Conservation (phyloP, 495 filamentous ascomycete genomes). For the Penicillium tannophilum region DNA sequence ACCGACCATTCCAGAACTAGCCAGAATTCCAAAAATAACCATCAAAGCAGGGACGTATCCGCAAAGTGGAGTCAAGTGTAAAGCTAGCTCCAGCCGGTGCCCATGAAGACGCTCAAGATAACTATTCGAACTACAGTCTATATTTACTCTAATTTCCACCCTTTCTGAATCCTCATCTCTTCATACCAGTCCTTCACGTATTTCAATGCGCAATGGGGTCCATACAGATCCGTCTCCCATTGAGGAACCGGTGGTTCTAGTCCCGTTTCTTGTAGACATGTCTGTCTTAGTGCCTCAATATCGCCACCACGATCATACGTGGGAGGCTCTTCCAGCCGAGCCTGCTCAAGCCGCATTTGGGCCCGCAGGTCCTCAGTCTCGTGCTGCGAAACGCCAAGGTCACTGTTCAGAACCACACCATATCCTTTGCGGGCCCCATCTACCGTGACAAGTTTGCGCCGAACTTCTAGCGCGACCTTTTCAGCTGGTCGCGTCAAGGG, state of each 20-base stretch:
- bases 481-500: conserved; percentile 47
- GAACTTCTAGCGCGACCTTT: conserved; percentile 50
- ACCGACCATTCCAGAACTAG: no score
- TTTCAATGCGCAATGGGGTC: conserved; percentile 33
- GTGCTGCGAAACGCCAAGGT: conserved; percentile 29
- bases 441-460: conserved; percentile 47
- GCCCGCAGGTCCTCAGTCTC: conserved; percentile 35
- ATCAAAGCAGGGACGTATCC: no score
- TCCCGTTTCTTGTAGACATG: conserved; percentile 42
- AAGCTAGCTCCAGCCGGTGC: no score
- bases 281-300: conserved; percentile 33
- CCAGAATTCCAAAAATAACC: no score
- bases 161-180: conserved; percentile 20
- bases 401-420: conserved; percentile 40
- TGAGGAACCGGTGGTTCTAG: conserved; percentile 35
- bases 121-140: no score
- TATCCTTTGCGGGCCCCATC: conserved; percentile 46
- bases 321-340: conserved; percentile 9
- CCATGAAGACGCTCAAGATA: no score
- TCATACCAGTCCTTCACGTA: conserved; percentile 41
- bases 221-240: conserved; percentile 40
- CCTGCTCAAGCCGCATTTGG: conserved; percentile 25
- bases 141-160: neutral
- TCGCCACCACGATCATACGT: conserved; percentile 45
- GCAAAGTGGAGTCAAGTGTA: no score